Evolutionary conservation across 805 yeast genomes (phyloP).

Genomic region (Candida maltosa): DNA sequence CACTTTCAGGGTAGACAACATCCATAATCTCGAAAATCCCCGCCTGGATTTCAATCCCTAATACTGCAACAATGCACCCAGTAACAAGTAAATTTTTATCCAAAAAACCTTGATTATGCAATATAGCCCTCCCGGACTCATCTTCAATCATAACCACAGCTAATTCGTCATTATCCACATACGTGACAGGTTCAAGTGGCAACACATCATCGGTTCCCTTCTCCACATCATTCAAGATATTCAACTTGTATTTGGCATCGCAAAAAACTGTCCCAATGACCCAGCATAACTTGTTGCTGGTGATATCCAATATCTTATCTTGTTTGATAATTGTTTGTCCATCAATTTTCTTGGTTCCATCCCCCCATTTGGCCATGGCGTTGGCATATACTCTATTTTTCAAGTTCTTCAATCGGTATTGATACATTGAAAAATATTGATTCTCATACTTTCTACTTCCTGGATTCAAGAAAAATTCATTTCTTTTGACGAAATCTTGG

Average conservation of each 20-base stretch:
- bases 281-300: constrained; percentile 66
- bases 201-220: constrained; percentile 51
- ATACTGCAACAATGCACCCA: constrained; percentile 80
- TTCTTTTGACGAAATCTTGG: neutral
- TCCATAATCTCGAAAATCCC: constrained; percentile 87
- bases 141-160: constrained; percentile 77
- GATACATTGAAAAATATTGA: constrained; percentile 44
- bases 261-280: constrained; percentile 82
- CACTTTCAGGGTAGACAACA: constrained; percentile 63
- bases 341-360: constrained; percentile 32
- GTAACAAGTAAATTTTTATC: constrained; percentile 66
- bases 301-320: constrained; percentile 56
- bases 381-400: constrained; percentile 29
- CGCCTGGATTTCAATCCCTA: constrained; percentile 81
- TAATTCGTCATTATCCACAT: constrained; percentile 15
- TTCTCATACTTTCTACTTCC: constrained; percentile 28
- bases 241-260: constrained; percentile 82
- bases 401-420: constrained; percentile 30
- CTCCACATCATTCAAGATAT: constrained; percentile 78
- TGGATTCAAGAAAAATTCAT: constrained; percentile 5
- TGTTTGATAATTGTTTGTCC: constrained; percentile 30
- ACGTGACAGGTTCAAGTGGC: constrained; percentile 32
- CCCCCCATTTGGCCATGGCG: constrained; percentile 52
- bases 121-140: constrained; percentile 81
- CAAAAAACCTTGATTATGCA: constrained; percentile 61